Percentiles rank a stretch among this genome's conserved stretches.
Evolutionary conservation across 2,329 filamentous ascomycete species (phyloP).

Genomic region (Fusarium verrucosum): DNA sequence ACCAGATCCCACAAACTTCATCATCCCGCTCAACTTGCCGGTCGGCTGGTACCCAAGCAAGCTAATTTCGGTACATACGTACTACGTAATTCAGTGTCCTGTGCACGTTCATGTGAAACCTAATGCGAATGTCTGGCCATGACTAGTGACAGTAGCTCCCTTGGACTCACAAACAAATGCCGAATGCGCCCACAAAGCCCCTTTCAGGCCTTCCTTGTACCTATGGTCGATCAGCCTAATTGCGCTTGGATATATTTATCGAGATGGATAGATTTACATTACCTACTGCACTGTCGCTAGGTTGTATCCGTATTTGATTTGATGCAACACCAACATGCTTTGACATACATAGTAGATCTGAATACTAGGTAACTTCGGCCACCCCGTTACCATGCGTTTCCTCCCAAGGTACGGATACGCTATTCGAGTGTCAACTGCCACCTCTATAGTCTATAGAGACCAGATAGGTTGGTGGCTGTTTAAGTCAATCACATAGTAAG

Average conservation of each 20-base stretch:
- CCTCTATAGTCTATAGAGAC: background rate
- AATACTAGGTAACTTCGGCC: slow-evolving; percentile 2
- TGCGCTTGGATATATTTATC: background rate
- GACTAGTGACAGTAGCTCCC: background rate
- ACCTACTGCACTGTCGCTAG: background rate
- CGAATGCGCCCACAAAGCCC: slow-evolving; percentile 3
- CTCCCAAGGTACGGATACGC: background rate
- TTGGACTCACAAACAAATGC: slow-evolving; percentile 15
- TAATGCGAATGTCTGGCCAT: slow-evolving; percentile 24
- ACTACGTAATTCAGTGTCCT: slow-evolving; percentile 28
- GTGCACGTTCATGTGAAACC: slow-evolving; percentile 17
- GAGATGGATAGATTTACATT: slow-evolving; percentile 1
- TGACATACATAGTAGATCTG: background rate
- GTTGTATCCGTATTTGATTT: slow-evolving; percentile 28
- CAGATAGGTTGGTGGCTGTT: background rate
- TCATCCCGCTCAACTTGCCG: slow-evolving; percentile 36
- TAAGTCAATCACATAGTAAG: background rate
- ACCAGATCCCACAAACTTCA: slow-evolving; percentile 24
- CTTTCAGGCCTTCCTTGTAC: background rate
- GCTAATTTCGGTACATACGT: slow-evolving; percentile 35
- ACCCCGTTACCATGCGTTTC: slow-evolving; percentile 1
- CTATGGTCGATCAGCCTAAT: background rate
- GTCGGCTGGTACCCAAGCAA: slow-evolving; percentile 30
- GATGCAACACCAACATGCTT: slow-evolving; percentile 24
- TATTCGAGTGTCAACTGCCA: slow-evolving; percentile 1